Percentiles rank a stretch among this genome's conserved stretches.
These are phyloP conservation scores for Isabelozyma rhagii DNA, from an alignment of 805 yeast species.

Conservation along the genomic window DNA sequence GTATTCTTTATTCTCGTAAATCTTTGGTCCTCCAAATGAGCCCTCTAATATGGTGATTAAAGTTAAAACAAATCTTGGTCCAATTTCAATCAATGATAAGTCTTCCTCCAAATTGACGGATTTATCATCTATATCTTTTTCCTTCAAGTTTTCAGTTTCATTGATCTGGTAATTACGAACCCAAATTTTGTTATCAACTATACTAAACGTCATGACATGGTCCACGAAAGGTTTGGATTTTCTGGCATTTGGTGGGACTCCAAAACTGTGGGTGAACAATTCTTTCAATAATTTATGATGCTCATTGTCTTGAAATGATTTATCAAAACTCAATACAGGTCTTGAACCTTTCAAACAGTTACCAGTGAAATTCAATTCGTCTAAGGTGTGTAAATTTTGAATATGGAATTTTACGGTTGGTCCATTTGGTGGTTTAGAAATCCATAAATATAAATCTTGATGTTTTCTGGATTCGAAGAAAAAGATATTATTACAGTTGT, in stretches of 20 bases:
- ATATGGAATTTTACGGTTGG: conserved; percentile 93
- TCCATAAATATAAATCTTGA: conserved; percentile 90
- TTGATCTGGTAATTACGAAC: conserved; percentile 89
- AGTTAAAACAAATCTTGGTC: conserved; percentile 94
- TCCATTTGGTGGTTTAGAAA: conserved; percentile 96
- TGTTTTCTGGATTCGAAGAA: conserved; percentile 96
- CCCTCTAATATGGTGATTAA: conserved; percentile 91
- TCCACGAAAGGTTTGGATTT: conserved; percentile 92
- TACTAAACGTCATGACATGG: conserved; percentile 89
- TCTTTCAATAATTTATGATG: conserved; percentile 81
- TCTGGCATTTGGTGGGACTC: conserved; percentile 93
- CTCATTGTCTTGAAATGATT: conserved; percentile 59
- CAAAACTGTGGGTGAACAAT: conserved; percentile 50
- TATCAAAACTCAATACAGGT: conserved; percentile 88
- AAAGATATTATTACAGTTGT: conserved; percentile 93
- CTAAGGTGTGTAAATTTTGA: conserved; percentile 93
- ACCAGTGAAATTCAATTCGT: conserved; percentile 94
- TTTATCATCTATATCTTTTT: conserved; percentile 42
- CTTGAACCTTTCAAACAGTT: conserved; percentile 94
- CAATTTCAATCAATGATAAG: conserved; percentile 84
- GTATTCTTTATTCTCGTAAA: conserved; percentile 93
- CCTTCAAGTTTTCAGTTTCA: conserved; percentile 60
- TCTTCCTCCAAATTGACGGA: conserved; percentile 44
- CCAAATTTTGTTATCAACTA: conserved; percentile 94
- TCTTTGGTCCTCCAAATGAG: conserved; percentile 96